These are phyloP conservation scores for Russula sp. DNA, from an alignment of 768 basidiomycete genomes.

Conservation along the genomic window DNA sequence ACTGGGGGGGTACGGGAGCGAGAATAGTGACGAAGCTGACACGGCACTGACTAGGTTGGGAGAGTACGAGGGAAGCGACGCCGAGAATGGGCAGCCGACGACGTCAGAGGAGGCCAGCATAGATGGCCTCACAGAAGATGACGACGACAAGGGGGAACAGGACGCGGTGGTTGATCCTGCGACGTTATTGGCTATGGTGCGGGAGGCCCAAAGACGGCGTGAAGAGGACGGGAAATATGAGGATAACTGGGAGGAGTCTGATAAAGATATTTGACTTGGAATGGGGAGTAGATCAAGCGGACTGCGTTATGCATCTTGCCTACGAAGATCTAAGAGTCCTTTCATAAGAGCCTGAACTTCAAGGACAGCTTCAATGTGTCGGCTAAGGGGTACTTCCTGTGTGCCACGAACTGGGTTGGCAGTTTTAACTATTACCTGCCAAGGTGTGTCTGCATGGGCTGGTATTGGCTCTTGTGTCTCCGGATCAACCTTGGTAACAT, in stretches of 20 bases:
- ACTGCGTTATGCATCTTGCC: slow-evolving; percentile 52
- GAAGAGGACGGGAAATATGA: slow-evolving; percentile 33
- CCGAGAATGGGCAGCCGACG: slow-evolving; percentile 22
- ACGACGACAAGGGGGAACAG: slow-evolving; percentile 30
- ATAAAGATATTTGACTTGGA: slow-evolving; percentile 23
- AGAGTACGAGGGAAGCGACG: slow-evolving; percentile 43
- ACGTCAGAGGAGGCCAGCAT: slow-evolving; percentile 31
- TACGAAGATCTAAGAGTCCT: slow-evolving; percentile 67
- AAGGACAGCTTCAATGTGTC: slow-evolving; percentile 64
- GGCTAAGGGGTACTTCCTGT: slow-evolving; percentile 66
- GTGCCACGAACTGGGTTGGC: slow-evolving; percentile 71
- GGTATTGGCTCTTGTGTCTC: slow-evolving; percentile 70
- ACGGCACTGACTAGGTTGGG: slow-evolving; percentile 29
- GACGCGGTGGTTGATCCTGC: slow-evolving; percentile 35
- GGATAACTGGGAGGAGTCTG: slow-evolving; percentile 46
- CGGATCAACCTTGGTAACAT: slow-evolving; percentile 49
- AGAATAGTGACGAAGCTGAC: slow-evolving; percentile 31
- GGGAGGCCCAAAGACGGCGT: slow-evolving; percentile 28
- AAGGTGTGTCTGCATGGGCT: slow-evolving; percentile 72
- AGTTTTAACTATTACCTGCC: slow-evolving; percentile 87
- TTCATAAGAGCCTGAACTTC: slow-evolving; percentile 83
- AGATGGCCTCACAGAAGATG: slow-evolving; percentile 24
- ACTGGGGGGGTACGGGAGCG: slow-evolving; percentile 54
- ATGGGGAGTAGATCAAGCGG: neutral
- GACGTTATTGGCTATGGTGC: slow-evolving; percentile 37